Conservation (phyloP, 2,329 filamentous ascomycete species). For the Aureobasidium mangrovei region DNA sequence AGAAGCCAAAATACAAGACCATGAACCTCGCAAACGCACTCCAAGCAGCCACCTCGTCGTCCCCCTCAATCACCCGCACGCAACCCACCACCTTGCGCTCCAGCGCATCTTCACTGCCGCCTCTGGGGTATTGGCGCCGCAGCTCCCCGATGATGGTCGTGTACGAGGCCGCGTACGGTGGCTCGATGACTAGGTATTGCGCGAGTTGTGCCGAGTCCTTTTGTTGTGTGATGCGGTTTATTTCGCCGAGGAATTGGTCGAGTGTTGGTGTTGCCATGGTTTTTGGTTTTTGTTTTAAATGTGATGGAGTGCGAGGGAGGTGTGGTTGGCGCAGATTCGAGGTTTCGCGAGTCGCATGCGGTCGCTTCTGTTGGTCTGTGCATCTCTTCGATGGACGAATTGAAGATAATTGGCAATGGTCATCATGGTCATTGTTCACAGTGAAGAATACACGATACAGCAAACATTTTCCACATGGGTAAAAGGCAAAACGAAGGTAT, state of each 20-base stretch:
- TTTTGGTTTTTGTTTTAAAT: neutral
- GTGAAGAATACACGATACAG: no score
- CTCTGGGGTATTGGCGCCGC: constrained; percentile 46
- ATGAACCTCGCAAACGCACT: constrained; percentile 70
- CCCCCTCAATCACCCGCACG: constrained; percentile 55
- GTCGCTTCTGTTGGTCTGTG: neutral
- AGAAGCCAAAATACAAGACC: constrained; percentile 70
- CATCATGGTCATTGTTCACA: no score
- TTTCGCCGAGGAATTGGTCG: constrained; percentile 57
- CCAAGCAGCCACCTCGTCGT: constrained; percentile 62
- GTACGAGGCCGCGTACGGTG: constrained; percentile 59
- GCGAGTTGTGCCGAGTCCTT: constrained; percentile 59
- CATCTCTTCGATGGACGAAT: neutral
- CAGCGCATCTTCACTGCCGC: constrained; percentile 41
- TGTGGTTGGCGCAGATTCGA: neutral
- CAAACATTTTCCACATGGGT: neutral
- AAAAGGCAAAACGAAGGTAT: neutral
- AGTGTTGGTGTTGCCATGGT: constrained; percentile 49
- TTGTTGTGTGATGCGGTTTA: constrained; percentile 52
- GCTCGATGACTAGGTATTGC: constrained; percentile 66
- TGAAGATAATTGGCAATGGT: no score
- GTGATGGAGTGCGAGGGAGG: neutral
- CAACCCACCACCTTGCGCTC: constrained; percentile 57
- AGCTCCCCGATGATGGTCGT: constrained; percentile 60
- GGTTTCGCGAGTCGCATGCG: neutral